Percentiles rank a stretch among this genome's conserved stretches.
Conservation (phyloP, 2,329 filamentous ascomycete species). For the Ascochyta pisi region DNA sequence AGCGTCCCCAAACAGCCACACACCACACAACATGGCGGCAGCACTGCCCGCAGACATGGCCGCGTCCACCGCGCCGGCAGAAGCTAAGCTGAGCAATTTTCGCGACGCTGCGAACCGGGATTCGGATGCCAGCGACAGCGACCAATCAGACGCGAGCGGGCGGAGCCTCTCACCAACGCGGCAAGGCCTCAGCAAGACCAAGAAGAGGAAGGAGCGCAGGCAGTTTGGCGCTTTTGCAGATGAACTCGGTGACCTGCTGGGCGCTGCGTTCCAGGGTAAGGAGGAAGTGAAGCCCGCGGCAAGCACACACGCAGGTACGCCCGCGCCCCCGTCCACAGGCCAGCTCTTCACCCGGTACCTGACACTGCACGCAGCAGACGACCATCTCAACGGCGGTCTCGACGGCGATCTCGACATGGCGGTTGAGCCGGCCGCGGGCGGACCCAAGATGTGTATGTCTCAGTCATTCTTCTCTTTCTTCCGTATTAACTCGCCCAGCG, state of each 20-base stretch:
- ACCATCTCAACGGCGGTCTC: neutral
- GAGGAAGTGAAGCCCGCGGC: conserved; percentile 2
- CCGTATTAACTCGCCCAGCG: conserved; percentile 8
- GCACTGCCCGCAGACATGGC: conserved; percentile 2
- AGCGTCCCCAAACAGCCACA: neutral
- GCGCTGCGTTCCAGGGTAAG: conserved; percentile 23
- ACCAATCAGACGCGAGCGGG: conserved; percentile 34
- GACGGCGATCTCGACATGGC: conserved; percentile 12
- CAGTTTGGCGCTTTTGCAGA: conserved; percentile 30
- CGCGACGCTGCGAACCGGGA: conserved; percentile 20
- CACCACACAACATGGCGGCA: conserved; percentile 18
- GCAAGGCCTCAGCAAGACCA: conserved; percentile 20
- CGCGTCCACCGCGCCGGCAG: neutral
- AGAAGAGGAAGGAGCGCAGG: conserved; percentile 29
- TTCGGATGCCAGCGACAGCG: conserved; percentile 30
- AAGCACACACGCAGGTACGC: conserved; percentile 19
- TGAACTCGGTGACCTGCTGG: conserved; percentile 26
- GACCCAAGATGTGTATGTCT: conserved; percentile 31
- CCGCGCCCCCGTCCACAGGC: too few species aligned
- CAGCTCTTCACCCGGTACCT: too few species aligned
- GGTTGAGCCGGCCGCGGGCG: conserved; percentile 1
- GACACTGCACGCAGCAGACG: conserved; percentile 2
- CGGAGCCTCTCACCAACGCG: conserved; percentile 26
- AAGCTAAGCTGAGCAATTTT: conserved; percentile 18
- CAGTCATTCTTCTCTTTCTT: neutral